These are phyloP conservation scores for Luffa aegyptiaca DNA, from an alignment of 306 rosid genomes.

Conservation along the genomic window DNA sequence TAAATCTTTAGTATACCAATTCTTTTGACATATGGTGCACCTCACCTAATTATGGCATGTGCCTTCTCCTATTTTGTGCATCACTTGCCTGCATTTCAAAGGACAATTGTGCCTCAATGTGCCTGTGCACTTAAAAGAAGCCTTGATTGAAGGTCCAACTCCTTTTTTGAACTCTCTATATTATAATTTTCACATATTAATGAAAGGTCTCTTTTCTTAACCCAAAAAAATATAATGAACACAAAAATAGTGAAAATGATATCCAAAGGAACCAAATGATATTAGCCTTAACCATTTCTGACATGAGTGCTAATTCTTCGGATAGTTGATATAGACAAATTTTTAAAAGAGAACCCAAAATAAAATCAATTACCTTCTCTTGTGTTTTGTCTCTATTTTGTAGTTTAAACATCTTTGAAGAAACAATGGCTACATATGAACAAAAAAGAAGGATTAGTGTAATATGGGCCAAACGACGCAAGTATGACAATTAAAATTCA, in stretches of 20 bases:
- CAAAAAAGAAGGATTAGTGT: background rate
- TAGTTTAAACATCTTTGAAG: conserved; percentile 70
- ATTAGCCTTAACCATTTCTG: background rate
- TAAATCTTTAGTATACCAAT: background rate
- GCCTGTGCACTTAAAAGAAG: background rate
- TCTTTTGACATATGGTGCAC: background rate
- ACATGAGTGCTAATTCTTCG: background rate
- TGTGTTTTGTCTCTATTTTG: conserved; percentile 51
- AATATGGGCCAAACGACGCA: background rate
- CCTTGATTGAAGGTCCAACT: background rate
- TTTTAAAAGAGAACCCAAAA: background rate
- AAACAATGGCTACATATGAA: conserved; percentile 42
- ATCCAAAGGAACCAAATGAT: background rate
- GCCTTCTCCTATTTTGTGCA: background rate
- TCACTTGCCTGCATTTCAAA: background rate
- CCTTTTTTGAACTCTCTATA: background rate
- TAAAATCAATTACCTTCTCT: conserved; percentile 39
- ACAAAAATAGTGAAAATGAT: background rate
- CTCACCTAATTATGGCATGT: background rate
- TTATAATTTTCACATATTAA: background rate
- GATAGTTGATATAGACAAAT: background rate
- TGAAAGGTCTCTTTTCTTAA: background rate
- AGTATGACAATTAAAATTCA: background rate
- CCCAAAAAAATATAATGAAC: background rate
- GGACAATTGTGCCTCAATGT: background rate